Conservation (phyloP, 495 filamentous ascomycete genomes). For the Penicillium chermesinum region DNA sequence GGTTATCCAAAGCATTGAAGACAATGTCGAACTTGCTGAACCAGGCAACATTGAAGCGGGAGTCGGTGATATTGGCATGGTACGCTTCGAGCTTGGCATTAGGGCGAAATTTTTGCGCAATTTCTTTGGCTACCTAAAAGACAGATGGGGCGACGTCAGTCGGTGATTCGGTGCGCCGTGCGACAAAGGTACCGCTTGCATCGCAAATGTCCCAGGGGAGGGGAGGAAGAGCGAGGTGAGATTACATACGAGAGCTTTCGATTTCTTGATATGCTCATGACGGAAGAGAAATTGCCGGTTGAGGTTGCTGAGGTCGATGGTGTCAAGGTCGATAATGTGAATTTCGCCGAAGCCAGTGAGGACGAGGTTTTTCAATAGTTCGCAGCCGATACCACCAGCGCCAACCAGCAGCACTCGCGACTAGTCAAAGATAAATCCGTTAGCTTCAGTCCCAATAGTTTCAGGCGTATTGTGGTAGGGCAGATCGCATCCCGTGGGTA, state of each 20-base stretch:
- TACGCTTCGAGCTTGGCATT: conserved; percentile 82
- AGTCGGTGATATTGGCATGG: conserved; percentile 93
- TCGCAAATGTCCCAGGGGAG: conserved; percentile 4
- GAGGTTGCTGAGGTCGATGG: conserved; percentile 94
- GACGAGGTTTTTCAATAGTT: conserved; percentile 94
- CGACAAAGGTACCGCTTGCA: no score
- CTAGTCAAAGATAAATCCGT: conserved; percentile 40
- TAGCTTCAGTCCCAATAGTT: conserved; percentile 6
- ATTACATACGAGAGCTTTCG: conserved; percentile 79
- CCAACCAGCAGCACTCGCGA: conserved; percentile 90
- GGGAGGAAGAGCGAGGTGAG: conserved; percentile 6
- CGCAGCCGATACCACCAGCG: conserved; percentile 95
- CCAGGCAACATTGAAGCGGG: conserved; percentile 86
- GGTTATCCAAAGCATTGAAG: conserved; percentile 96
- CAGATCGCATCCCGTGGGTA: not conserved
- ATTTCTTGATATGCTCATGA: conserved; percentile 95
- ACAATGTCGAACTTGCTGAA: conserved; percentile 78
- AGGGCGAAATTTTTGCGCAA: conserved; percentile 85
- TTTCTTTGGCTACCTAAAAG: conserved; percentile 87
- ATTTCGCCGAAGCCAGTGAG: conserved; percentile 91
- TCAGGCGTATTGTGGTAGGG: no score
- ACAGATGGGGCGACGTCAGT: conserved; percentile 16
- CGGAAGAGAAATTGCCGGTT: conserved; percentile 98
- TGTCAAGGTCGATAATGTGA: conserved; percentile 95
- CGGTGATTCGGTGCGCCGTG: not conserved